Base-by-base conservation (phyloP, 345 rosid species). In the Passiflora organensis region DNA sequence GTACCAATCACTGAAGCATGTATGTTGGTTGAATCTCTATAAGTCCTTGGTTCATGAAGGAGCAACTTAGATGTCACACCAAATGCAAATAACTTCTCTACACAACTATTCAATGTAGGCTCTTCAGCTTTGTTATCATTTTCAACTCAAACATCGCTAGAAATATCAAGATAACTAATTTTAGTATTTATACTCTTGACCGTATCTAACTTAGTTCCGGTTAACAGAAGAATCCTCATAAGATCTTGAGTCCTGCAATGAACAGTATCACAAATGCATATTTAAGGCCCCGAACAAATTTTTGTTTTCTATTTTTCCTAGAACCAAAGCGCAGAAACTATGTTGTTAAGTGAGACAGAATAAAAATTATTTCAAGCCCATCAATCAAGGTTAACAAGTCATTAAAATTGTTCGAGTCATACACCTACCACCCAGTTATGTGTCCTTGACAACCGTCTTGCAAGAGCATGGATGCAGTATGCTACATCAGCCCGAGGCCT, bases 401-500 rank as follows among this genome's bases (percentile, higher is more conserved):
- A 45, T 2, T 32, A 11, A 39, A 56, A 13, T 43, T 15, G 14
- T 18, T n/a, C 19, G 41, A 12, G 6, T 56, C 39, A 57, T 38
- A 32, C 21, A 71, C 80, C 49, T 86, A 93, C 99, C 79, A 91
- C 99, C 99, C 99, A 93, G 57, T 93, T 93, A 73, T 83, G 96
- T 0, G 99, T 93, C 82, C 70, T 89, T 1, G 97, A 64, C 56
- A 93, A 71, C 53, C 99, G 74, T 62, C 89, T 80, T 0, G 99
- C 89, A 44, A 93, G 85, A 64, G 82, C 91, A 67, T 89, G 99
- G 63, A 93, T 93, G 66, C 96, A 89, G 53, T 93, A 93, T 11
- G 99, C 99, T 41, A 93, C 99, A 83, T 93, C 96, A 42, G 99
- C 99, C 6, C 97, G 87, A 61, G 99, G 97, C 69, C 96, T 86